Evolutionary conservation across 2,329 filamentous ascomycete genomes (phyloP).

Genomic region (Alternaria sp.): DNA sequence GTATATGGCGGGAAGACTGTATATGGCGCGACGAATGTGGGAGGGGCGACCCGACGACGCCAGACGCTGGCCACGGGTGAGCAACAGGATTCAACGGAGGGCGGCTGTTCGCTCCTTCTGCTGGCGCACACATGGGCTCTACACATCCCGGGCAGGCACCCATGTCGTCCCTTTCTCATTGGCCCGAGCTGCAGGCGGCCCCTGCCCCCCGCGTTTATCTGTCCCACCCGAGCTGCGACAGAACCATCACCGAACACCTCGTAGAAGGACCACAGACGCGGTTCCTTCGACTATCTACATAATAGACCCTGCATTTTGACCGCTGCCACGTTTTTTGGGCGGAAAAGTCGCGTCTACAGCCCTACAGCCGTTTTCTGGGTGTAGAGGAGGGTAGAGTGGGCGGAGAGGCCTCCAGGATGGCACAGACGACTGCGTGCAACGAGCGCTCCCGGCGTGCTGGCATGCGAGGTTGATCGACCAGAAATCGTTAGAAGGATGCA

Average conservation of each 20-base stretch:
- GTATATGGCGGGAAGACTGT: slow-evolving; percentile 42
- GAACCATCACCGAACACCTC: slow-evolving; percentile 30
- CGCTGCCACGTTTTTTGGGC: slow-evolving; percentile 42
- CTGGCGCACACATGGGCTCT: slow-evolving; percentile 29
- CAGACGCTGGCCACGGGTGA: slow-evolving; percentile 40
- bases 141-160: slow-evolving; percentile 15
- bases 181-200: slow-evolving; percentile 20
- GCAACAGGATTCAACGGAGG: slow-evolving; percentile 35
- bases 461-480: slow-evolving; percentile 34
- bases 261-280: slow-evolving; percentile 33
- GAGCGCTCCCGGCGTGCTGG: slow-evolving; percentile 35
- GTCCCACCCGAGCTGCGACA: slow-evolving; percentile 24
- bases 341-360: slow-evolving; percentile 44
- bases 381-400: slow-evolving; percentile 34
- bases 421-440: slow-evolving; percentile 18
- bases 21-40: slow-evolving; percentile 37
- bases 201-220: slow-evolving; percentile 33
- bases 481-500: slow-evolving; percentile 29
- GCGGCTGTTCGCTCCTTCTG: slow-evolving; percentile 42
- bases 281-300: slow-evolving; percentile 36
- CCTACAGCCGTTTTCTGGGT: slow-evolving; percentile 33
- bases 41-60: slow-evolving; percentile 39
- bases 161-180: slow-evolving; percentile 22
- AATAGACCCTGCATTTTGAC: slow-evolving; percentile 36
- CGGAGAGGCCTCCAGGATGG: slow-evolving; percentile 26